These are phyloP conservation scores for Proliferodiscus dingleyae DNA, from an alignment of 2,329 filamentous ascomycete genomes.

Conservation along the genomic window DNA sequence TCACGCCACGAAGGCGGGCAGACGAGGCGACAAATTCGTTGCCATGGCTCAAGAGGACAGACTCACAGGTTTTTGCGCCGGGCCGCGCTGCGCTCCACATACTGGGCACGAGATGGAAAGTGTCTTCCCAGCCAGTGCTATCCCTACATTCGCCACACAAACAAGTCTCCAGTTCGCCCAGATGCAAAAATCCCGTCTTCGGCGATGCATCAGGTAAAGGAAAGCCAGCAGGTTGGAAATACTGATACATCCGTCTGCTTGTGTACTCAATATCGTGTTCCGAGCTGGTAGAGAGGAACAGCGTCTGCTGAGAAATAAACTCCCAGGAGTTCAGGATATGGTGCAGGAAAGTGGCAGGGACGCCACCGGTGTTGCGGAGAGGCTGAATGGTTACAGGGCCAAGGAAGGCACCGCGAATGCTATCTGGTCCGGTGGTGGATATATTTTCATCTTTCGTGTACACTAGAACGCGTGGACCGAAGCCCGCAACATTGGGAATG, in stretches of 20 bases:
- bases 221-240: constrained; percentile 28
- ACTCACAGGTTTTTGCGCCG: constrained; percentile 27
- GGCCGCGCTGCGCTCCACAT: constrained; percentile 32
- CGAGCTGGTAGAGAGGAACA: constrained; percentile 37
- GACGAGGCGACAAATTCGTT: constrained; percentile 45
- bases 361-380: constrained; percentile 38
- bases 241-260: constrained; percentile 14
- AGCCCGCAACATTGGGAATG: constrained; percentile 7
- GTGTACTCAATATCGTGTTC: constrained; percentile 4
- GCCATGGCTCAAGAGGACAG: constrained; percentile 39
- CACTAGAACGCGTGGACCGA: constrained; percentile 20
- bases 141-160: constrained; percentile 38
- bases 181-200: constrained; percentile 38
- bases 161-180: constrained; percentile 38
- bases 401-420: constrained; percentile 6
- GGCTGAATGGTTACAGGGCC: constrained; percentile 20
- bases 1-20: constrained; percentile 35
- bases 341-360: constrained; percentile 41
- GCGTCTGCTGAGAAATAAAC: constrained; percentile 38
- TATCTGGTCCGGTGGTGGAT: constrained; percentile 4
- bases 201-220: constrained; percentile 37
- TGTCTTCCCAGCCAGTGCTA: constrained; percentile 36
- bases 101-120: constrained; percentile 33
- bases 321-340: constrained; percentile 42
- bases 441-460: constrained; percentile 25